Evolutionary conservation across 331 rosid species (phyloP), one percentile per base, ranked within the genome.

Genomic region (Malus hybrid): DNA sequence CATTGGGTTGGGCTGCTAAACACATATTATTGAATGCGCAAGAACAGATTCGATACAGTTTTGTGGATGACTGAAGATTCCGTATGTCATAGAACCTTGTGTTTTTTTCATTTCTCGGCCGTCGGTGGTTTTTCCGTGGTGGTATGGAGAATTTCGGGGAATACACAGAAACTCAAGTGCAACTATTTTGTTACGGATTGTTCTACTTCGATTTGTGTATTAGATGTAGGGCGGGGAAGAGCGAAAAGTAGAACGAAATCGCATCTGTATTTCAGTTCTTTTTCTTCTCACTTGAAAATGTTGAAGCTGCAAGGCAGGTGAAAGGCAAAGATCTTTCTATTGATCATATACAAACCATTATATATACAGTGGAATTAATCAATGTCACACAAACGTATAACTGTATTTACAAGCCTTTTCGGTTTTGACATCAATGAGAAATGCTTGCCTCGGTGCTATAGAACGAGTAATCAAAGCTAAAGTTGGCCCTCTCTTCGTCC

Each of bases 391-490:
- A 71, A 36, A 34, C 67, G 69, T 62, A 72, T 24, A 80, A 82
- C 84, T 70, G 79, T 76, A 80, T 59, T 70, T 74, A 62, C 76
- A 82, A 67, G 71, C 82, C 82, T 70, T 36, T n/a, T 67, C 70
- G n/a, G 70, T 72, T 74, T 70, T 77, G 39, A 72, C 76, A 70
- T 88, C 83, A 90, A 73, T 71, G 90, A 48, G 97, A 89, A 76
- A 72, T 69, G 81, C 96, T 95, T 28, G 85, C 99, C 76, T 95
- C 97, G 0, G 89, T 88, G 90, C 99, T 90, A 82, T 92, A 92
- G 73, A 86, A 70, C 11, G 97, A 95, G 86, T 89, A 79, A 72
- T 95, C 99, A 59, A 86, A 75, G 89, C 92, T 84, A 59, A 95
- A 92, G 85, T 90, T 87, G 31, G 83, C 86, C 78, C 87, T 89